These are phyloP conservation scores for Sesbania bispinosa DNA, from an alignment of 306 rosid species.

Conservation along the genomic window DNA sequence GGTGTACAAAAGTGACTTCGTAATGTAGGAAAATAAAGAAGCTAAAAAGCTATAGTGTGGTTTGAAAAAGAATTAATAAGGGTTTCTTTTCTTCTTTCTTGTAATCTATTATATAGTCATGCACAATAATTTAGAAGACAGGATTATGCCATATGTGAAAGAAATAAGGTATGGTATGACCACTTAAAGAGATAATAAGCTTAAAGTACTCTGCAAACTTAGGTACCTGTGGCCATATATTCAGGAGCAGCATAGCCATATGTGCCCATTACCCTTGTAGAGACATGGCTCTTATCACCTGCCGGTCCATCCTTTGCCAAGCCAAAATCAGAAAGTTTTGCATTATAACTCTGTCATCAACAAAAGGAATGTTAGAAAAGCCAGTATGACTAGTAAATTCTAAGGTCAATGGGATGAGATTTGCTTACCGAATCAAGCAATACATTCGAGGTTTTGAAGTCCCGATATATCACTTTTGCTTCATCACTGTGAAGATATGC, in stretches of 20 bases:
- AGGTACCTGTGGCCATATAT: conserved; percentile 91
- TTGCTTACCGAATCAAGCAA: conserved; percentile 70
- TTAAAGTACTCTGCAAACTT: not conserved
- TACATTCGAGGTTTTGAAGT: conserved; percentile 81
- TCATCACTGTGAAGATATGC: conserved; percentile 93
- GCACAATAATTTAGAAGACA: too few species aligned
- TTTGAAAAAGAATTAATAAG: too few species aligned
- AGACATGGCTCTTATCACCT: conserved; percentile 82
- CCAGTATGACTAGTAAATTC: conserved; percentile 9
- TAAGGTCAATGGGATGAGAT: not conserved
- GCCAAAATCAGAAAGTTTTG: conserved; percentile 94
- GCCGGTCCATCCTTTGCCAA: conserved; percentile 96
- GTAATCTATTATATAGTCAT: too few species aligned
- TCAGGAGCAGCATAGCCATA: conserved; percentile 98
- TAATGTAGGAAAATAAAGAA: too few species aligned
- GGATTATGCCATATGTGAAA: too few species aligned
- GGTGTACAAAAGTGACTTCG: too few species aligned
- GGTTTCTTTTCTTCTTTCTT: too few species aligned
- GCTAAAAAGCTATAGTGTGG: too few species aligned
- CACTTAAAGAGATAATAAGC: too few species aligned
- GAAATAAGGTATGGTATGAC: too few species aligned
- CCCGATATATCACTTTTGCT: conserved; percentile 91
- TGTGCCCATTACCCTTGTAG: conserved; percentile 98
- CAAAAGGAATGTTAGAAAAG: conserved; percentile 24
- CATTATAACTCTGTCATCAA: conserved; percentile 58